Conservation (phyloP, 139 green algal genomes). For the Zygnema circumcarinatum region DNA sequence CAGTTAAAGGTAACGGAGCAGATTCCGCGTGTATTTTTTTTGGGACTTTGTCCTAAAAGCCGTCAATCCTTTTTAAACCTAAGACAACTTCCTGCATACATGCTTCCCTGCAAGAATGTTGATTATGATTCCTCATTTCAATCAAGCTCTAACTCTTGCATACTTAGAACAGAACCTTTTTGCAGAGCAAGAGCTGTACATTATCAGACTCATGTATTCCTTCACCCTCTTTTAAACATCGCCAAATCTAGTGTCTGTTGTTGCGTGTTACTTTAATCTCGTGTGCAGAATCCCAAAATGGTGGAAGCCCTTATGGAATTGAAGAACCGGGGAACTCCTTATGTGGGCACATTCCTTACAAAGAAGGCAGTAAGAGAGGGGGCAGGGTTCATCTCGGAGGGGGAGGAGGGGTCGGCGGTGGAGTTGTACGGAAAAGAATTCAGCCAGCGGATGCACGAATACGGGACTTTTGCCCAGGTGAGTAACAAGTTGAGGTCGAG, state of each 20-base stretch:
- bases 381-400: background rate
- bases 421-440: conserved; percentile 38
- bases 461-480: conserved; percentile 86
- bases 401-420: background rate
- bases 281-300: conserved; percentile 73
- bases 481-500: conserved; percentile 17
- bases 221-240: too few relatives aligned
- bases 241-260: too few relatives aligned
- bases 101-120: too few relatives aligned
- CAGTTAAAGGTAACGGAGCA: conserved; percentile 54
- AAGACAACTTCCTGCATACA: too few relatives aligned
- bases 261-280: too few relatives aligned
- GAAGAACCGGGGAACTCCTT: conserved; percentile 79
- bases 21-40: background rate
- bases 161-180: too few relatives aligned
- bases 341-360: conserved; percentile 91
- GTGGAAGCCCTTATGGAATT: conserved; percentile 83
- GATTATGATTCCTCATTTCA: too few relatives aligned
- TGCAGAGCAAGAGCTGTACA: too few relatives aligned
- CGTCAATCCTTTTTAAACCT: background rate
- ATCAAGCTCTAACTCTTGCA: too few relatives aligned
- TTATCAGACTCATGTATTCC: too few relatives aligned
- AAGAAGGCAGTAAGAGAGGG: conserved; percentile 10
- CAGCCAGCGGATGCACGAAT: conserved; percentile 72
- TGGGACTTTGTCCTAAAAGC: background rate